These are phyloP conservation scores for Tetracentron sinense DNA, from an alignment of 164 flowering plant species.

Conservation along the genomic window DNA sequence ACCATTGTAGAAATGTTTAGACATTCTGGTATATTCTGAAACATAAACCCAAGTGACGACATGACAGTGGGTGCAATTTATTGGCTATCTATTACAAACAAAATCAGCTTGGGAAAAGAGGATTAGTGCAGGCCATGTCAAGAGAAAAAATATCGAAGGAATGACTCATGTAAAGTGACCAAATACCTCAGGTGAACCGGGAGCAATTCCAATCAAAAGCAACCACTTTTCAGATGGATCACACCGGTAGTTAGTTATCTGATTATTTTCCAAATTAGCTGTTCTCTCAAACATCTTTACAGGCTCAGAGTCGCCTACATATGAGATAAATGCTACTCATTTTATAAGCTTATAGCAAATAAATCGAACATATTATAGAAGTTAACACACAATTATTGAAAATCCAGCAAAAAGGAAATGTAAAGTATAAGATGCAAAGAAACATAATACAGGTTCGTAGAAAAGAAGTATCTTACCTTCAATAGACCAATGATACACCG, in stretches of 20 bases:
- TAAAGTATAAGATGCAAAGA: conserved; percentile 65
- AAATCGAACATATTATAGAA: background rate
- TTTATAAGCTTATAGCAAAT: background rate
- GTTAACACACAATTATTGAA: too few relatives aligned
- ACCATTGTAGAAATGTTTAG: too few relatives aligned
- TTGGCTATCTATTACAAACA: too few relatives aligned
- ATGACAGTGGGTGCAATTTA: too few relatives aligned
- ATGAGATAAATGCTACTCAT: background rate
- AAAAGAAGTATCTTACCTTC: conserved; percentile 51
- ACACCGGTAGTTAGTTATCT: conserved; percentile 68
- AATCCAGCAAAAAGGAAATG: background rate
- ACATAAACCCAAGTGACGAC: too few relatives aligned
- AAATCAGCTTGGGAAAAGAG: too few relatives aligned
- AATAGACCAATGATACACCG: conserved; percentile 92
- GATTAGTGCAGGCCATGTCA: too few relatives aligned
- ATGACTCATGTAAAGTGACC: background rate
- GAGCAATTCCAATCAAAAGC: conserved; percentile 79
- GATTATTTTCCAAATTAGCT: conserved; percentile 78
- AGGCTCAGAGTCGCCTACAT: conserved; percentile 71
- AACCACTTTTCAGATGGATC: conserved; percentile 78
- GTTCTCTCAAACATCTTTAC: conserved; percentile 75
- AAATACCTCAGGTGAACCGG: conserved; percentile 71
- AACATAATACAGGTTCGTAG: conserved; percentile 14
- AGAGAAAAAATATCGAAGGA: too few relatives aligned
- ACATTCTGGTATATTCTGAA: too few relatives aligned